Conservation (phyloP, 768 basidiomycete genomes). For the Mrakia frigida region DNA sequence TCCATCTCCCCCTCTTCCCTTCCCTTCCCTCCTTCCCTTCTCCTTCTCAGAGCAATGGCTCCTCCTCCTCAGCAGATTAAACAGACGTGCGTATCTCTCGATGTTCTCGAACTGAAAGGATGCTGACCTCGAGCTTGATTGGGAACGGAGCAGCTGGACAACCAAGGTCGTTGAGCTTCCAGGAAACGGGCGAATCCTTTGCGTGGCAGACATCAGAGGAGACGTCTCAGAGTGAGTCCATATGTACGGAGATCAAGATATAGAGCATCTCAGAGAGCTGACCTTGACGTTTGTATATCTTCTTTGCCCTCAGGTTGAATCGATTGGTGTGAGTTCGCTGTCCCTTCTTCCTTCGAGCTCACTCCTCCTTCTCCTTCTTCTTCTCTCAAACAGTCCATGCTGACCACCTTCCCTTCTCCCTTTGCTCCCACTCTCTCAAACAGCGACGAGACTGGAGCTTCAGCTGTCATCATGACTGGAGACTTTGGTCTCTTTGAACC, state of each 20-base stretch:
- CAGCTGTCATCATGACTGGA: slow-evolving; percentile 92
- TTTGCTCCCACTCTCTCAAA: not conserved
- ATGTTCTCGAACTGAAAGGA: not conserved
- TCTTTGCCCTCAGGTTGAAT: slow-evolving; percentile 57
- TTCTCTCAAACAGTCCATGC: too few relatives aligned
- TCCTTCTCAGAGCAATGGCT: not conserved
- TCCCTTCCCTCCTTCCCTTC: not conserved
- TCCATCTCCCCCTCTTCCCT: not conserved
- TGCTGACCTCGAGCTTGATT: not conserved
- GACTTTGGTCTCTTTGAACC: slow-evolving; percentile 96
- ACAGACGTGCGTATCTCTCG: not conserved
- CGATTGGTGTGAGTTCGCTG: slow-evolving; percentile 60
- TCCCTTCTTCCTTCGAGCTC: not conserved
- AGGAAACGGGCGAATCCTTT: slow-evolving; percentile 59
- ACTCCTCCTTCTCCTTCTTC: not conserved
- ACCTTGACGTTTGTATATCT: not conserved
- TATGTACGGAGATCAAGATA: slow-evolving; percentile 56
- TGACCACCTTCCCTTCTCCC: too few relatives aligned
- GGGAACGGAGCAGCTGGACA: not conserved
- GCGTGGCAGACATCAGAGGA: slow-evolving; percentile 70
- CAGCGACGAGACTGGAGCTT: slow-evolving; percentile 65
- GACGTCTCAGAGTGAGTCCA: slow-evolving; percentile 37
- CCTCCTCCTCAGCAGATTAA: not conserved
- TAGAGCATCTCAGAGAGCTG: too few relatives aligned
- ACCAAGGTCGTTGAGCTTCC: slow-evolving; percentile 8